Conservation (phyloP, 169 alveolate genomes). For the Plasmodium ovale region DNA sequence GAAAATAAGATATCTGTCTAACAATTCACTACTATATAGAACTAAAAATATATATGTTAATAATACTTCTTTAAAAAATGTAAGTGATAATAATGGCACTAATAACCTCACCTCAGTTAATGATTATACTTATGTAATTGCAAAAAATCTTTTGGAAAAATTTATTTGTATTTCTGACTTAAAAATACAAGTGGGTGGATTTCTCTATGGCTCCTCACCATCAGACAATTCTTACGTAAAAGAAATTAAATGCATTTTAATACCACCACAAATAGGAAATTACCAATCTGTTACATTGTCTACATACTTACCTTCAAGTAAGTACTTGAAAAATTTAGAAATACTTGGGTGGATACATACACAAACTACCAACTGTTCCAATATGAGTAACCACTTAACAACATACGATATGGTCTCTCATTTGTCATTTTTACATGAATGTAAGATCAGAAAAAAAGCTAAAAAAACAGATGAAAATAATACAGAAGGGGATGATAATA, state of each 20-base stretch:
- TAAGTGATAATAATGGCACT: conserved; percentile 37
- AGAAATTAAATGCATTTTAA: conserved; percentile 95
- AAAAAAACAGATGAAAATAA: conserved; percentile 6
- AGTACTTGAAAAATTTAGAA: conserved; percentile 94
- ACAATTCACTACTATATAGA: conserved; percentile 97
- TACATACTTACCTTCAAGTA: conserved; percentile 94
- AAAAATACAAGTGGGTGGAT: conserved; percentile 98
- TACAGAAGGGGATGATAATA: conserved; percentile 12
- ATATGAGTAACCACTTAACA: conserved; percentile 85
- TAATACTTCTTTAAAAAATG: conserved; percentile 85
- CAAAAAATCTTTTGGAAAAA: conserved; percentile 97
- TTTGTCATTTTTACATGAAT: conserved; percentile 67
- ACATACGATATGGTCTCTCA: conserved; percentile 78
- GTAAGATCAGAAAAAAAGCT: conserved; percentile 26
- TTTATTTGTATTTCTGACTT: conserved; percentile 98
- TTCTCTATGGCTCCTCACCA: conserved; percentile 92
- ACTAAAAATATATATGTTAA: conserved; percentile 97
- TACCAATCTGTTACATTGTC: conserved; percentile 94
- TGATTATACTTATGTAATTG: conserved; percentile 94
- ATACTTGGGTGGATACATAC: conserved; percentile 99
- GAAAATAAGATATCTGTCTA: conserved; percentile 99
- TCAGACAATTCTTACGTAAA: conserved; percentile 86
- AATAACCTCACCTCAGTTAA: conserved; percentile 79
- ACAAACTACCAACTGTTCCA: conserved; percentile 90
- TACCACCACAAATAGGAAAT: conserved; percentile 98